phyloP scores from a whole-genome alignment of 306 rosid genomes.

The Begonia peltatifolia region DNA sequence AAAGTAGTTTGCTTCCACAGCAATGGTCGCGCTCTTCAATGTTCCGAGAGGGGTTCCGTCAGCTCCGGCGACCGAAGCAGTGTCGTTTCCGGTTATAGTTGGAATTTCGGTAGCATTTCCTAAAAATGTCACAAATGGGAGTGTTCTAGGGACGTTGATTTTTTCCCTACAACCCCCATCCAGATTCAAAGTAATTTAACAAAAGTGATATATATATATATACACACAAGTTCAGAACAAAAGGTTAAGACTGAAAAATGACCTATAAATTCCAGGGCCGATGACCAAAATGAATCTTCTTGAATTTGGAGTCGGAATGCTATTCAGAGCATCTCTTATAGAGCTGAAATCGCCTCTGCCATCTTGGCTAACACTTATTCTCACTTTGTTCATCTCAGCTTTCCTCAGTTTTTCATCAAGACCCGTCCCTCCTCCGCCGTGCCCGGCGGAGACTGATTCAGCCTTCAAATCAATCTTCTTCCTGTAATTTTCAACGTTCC shows the following conservation, averaged over 20 bases:
- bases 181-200: too few species aligned
- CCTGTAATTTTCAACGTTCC: slow-evolving; percentile 27
- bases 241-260: not conserved
- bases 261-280: slow-evolving; percentile 52
- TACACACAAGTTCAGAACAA: not conserved
- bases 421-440: not conserved
- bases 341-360: slow-evolving; percentile 36
- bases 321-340: slow-evolving; percentile 36
- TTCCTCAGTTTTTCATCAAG: slow-evolving; percentile 23
- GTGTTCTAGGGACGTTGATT: slow-evolving; percentile 26
- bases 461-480: slow-evolving; percentile 10
- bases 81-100: slow-evolving; percentile 56
- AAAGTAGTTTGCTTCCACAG: slow-evolving; percentile 46
- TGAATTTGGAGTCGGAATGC: slow-evolving; percentile 32
- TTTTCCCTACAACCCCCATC: slow-evolving; percentile 33
- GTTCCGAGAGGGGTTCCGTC: slow-evolving; percentile 36
- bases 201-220: too few species aligned
- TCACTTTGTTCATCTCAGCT: slow-evolving; percentile 42
- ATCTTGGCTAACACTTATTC: slow-evolving; percentile 29
- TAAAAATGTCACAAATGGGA: slow-evolving; percentile 37
- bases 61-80: slow-evolving; percentile 21
- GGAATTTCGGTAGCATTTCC: slow-evolving; percentile 36
- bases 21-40: slow-evolving; percentile 52
- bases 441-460: not conserved
- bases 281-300: slow-evolving; percentile 34